Conservation (phyloP, 495 filamentous ascomycete genomes). For the Umbilicaria muhlenbergii region DNA sequence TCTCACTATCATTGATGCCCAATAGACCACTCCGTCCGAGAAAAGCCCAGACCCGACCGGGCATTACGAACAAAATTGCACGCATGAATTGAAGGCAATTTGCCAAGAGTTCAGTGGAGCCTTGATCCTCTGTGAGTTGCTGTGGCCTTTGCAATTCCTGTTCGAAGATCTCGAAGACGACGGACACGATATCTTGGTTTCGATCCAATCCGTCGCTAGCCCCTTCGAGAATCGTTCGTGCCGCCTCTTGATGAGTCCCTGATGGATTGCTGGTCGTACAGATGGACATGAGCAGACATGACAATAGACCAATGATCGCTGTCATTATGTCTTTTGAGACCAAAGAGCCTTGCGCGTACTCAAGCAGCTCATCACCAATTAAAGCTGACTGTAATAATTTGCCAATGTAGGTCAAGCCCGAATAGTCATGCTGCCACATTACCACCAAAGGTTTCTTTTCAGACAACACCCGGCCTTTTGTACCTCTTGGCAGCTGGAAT, state of each 20-base stretch:
- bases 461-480: conserved; percentile 52
- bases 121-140: conserved; percentile 31
- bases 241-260: conserved; percentile 15
- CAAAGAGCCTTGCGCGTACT: conserved; percentile 18
- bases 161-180: conserved; percentile 77
- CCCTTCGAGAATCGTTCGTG: conserved; percentile 44
- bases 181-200: conserved; percentile 61
- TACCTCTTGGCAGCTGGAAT: conserved; percentile 38
- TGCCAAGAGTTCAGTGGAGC: conserved; percentile 44
- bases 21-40: conserved; percentile 66
- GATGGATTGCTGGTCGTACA: conserved; percentile 10
- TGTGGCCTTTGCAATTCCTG: conserved; percentile 30
- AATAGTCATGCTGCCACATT: conserved; percentile 57
- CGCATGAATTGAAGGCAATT: conserved; percentile 68
- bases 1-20: conserved; percentile 52
- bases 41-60: conserved; percentile 77
- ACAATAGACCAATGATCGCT: conserved; percentile 49
- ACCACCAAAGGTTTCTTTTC: conserved; percentile 50
- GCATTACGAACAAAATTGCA: conserved; percentile 50
- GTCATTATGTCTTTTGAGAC: conserved; percentile 31
- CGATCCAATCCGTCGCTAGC: conserved; percentile 58
- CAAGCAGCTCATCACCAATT: conserved; percentile 21
- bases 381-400: conserved; percentile 45
- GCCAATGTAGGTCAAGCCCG: conserved; percentile 60
- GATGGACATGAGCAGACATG: conserved; percentile 33